Percentiles rank a stretch among this genome's conserved stretches.
These are phyloP conservation scores for Medicago lupulina DNA, from an alignment of 306 rosid genomes.

Conservation along the genomic window DNA sequence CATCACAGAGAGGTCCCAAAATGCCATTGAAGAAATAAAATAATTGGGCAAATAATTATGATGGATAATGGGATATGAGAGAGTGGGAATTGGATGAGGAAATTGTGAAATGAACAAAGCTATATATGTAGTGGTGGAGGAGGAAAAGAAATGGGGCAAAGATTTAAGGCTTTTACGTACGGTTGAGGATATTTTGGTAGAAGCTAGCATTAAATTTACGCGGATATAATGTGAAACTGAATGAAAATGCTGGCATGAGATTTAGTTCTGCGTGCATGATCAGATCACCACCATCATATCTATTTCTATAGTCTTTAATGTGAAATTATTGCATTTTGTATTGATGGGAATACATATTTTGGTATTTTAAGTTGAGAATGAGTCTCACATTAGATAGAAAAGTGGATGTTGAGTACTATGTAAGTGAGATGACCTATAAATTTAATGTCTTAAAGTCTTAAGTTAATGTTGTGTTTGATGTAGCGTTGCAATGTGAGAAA, in stretches of 20 bases:
- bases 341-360: too few relatives aligned
- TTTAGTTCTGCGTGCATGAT: background rate
- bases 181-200: slow-evolving; percentile 58
- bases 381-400: too few relatives aligned
- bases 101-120: background rate
- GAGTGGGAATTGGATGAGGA: slow-evolving; percentile 41
- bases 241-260: background rate
- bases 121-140: slow-evolving; percentile 51
- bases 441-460: too few relatives aligned
- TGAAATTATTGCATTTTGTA: background rate
- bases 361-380: too few relatives aligned
- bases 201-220: slow-evolving; percentile 71
- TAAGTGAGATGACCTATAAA: too few relatives aligned
- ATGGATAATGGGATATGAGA: background rate
- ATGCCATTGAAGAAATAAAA: slow-evolving; percentile 23
- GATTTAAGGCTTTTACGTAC: slow-evolving; percentile 43
- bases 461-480: too few relatives aligned
- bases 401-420: too few relatives aligned
- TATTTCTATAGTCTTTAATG: slow-evolving; percentile 15
- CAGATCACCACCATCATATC: background rate
- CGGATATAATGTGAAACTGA: slow-evolving; percentile 57
- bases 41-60: background rate
- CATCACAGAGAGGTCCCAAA: background rate
- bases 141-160: background rate
- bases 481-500: too few relatives aligned